phyloP scores from a whole-genome alignment of 106 monocot genomes.

The Vanilla planifolia region DNA sequence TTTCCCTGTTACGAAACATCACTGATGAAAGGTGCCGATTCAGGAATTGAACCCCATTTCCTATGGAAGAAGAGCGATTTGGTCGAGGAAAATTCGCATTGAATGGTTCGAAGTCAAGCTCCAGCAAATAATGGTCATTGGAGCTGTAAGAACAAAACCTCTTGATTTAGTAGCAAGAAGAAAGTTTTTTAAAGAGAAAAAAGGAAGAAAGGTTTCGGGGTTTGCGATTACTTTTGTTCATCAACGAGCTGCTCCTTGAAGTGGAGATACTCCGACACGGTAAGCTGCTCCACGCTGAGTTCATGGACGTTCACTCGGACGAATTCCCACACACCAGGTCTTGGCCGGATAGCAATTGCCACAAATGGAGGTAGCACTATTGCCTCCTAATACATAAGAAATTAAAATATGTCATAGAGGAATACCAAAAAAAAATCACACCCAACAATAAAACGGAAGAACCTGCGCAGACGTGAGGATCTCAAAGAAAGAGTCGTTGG shows the following conservation, averaged over 20 bases:
- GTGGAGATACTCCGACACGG: constrained; percentile 58
- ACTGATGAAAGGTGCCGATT: constrained; percentile 82
- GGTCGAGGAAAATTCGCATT: constrained; percentile 63
- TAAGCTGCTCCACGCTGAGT: constrained; percentile 80
- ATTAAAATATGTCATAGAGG: not conserved
- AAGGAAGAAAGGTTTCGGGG: not conserved
- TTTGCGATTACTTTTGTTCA: constrained; percentile 28
- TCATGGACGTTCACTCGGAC: constrained; percentile 86
- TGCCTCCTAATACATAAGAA: constrained; percentile 50
- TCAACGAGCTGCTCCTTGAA: constrained; percentile 95
- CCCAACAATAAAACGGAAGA: not conserved
- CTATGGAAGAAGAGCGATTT: constrained; percentile 77
- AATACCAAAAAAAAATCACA: not conserved
- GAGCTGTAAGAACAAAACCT: constrained; percentile 17
- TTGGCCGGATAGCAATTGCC: constrained; percentile 82
- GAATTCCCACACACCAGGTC: constrained; percentile 91
- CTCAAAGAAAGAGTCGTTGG: constrained; percentile 71
- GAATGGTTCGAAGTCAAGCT: constrained; percentile 95
- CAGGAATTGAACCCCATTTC: constrained; percentile 94
- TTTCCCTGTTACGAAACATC: constrained; percentile 89
- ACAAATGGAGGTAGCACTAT: constrained; percentile 93
- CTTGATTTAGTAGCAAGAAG: not conserved
- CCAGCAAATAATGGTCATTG: constrained; percentile 52
- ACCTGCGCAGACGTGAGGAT: constrained; percentile 73
- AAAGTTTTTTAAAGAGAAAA: not conserved